phyloP scores from a whole-genome alignment of 2,329 filamentous ascomycete species.

The Emergomyces africanus region DNA sequence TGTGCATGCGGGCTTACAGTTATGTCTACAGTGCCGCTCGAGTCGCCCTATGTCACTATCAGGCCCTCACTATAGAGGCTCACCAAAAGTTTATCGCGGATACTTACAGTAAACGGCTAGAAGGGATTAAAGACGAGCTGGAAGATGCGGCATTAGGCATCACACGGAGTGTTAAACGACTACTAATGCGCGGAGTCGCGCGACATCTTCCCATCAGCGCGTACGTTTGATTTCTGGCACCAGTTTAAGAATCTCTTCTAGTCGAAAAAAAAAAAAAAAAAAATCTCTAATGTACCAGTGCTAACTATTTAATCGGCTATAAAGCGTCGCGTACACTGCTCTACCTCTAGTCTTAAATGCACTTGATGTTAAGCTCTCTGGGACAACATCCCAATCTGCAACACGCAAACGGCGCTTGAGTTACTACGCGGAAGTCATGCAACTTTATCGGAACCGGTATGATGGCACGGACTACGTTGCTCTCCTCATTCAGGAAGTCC shows the following conservation, averaged over 20 bases:
- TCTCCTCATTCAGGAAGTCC: conserved; percentile 6
- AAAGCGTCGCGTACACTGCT: conserved; percentile 23
- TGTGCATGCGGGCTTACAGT: neutral
- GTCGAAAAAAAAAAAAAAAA: too few species aligned
- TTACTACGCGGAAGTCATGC: conserved; percentile 36
- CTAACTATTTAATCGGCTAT: neutral
- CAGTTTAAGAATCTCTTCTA: neutral
- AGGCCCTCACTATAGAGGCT: conserved; percentile 32
- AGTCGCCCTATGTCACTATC: conserved; percentile 36
- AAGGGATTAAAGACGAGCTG: conserved; percentile 24
- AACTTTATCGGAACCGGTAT: conserved; percentile 35
- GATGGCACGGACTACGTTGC: conserved; percentile 34
- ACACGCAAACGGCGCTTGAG: conserved; percentile 34
- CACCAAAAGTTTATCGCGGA: conserved; percentile 23
- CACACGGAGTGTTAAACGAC: conserved; percentile 36
- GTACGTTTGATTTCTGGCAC: conserved; percentile 19
- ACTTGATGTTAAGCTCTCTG: conserved; percentile 27
- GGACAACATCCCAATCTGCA: conserved; percentile 23
- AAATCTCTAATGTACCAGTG: neutral
- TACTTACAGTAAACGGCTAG: conserved; percentile 28
- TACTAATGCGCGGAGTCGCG: conserved; percentile 34
- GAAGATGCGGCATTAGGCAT: conserved; percentile 34
- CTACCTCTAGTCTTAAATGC: conserved; percentile 27
- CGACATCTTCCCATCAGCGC: conserved; percentile 38
- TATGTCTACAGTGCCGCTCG: conserved; percentile 26